phyloP scores from a whole-genome alignment of 1,284 basidiomycete species.

The Marasmius tenuissimus region DNA sequence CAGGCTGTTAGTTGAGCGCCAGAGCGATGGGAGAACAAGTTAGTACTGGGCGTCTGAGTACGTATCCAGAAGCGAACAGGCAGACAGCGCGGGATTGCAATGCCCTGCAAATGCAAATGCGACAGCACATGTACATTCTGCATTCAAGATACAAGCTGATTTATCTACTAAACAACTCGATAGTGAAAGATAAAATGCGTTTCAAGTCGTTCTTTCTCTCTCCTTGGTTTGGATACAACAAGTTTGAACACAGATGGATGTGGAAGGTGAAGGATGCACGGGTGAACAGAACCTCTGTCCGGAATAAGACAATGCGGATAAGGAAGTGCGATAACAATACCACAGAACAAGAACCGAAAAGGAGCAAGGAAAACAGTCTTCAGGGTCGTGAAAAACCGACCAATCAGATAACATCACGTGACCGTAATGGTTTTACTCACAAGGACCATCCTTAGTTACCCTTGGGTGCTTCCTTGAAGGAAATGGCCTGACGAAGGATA shows the following conservation, averaged over 20 bases:
- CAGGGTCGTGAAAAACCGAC: not conserved
- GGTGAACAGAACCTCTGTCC: not conserved
- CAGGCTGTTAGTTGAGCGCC: too few relatives aligned
- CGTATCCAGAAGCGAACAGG: too few relatives aligned
- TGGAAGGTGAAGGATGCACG: not conserved
- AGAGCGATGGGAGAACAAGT: too few relatives aligned
- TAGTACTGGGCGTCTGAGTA: too few relatives aligned
- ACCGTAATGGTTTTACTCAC: not conserved
- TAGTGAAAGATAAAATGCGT: not conserved
- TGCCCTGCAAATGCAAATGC: not conserved
- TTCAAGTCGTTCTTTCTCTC: constrained; percentile 9
- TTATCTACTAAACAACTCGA: constrained; percentile 2
- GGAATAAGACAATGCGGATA: not conserved
- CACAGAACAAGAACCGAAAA: not conserved
- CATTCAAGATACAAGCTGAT: constrained; percentile 4
- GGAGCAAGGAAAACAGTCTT: not conserved
- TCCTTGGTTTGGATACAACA: constrained; percentile 9
- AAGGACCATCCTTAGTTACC: constrained; percentile 30
- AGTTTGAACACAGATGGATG: constrained; percentile 6
- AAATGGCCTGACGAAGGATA: constrained; percentile 62
- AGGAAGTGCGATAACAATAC: constrained; percentile 1
- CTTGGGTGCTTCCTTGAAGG: constrained; percentile 83
- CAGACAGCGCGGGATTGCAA: too few relatives aligned
- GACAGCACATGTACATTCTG: constrained; percentile 3
- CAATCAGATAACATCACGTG: constrained; percentile 5